Conservation (phyloP, 768 basidiomycete species). For the Amanita rimosa region DNA sequence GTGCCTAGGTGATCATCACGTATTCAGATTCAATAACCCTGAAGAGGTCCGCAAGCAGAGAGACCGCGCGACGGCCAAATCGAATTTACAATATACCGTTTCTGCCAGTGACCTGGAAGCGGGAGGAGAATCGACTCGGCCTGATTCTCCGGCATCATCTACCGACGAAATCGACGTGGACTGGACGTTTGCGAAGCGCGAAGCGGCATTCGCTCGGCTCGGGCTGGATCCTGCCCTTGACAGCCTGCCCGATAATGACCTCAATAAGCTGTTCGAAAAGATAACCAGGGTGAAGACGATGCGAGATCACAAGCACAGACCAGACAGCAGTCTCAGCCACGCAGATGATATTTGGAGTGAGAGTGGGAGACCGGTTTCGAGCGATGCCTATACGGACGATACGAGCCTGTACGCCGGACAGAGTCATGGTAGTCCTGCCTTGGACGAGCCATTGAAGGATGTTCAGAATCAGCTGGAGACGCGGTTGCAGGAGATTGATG, state of each 20-base stretch:
- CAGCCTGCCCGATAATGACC: slow-evolving; percentile 87
- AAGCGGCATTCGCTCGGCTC: slow-evolving; percentile 80
- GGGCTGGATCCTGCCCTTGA: slow-evolving; percentile 86
- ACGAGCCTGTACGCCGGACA: slow-evolving; percentile 68
- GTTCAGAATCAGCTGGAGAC: slow-evolving; percentile 69
- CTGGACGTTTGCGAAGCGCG: slow-evolving; percentile 95
- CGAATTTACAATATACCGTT: slow-evolving; percentile 53
- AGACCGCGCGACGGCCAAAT: slow-evolving; percentile 67
- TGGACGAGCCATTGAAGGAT: slow-evolving; percentile 54
- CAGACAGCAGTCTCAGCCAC: slow-evolving; percentile 83
- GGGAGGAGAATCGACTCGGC: slow-evolving; percentile 47
- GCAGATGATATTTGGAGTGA: slow-evolving; percentile 88
- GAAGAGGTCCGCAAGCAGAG: slow-evolving; percentile 90
- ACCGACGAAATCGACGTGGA: slow-evolving; percentile 72
- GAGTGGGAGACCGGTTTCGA: slow-evolving; percentile 66
- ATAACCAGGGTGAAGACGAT: slow-evolving; percentile 87
- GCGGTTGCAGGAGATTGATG: slow-evolving; percentile 48
- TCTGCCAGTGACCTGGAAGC: slow-evolving; percentile 59
- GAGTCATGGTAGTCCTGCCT: slow-evolving; percentile 53
- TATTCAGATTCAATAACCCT: slow-evolving; percentile 95
- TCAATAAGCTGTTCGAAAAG: slow-evolving; percentile 90
- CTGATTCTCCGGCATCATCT: slow-evolving; percentile 66
- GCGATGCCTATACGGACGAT: slow-evolving; percentile 77
- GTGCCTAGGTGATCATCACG: slow-evolving; percentile 73
- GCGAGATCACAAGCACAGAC: slow-evolving; percentile 78